Evolutionary conservation across 2,329 filamentous ascomycete genomes (phyloP).

Genomic region (Intubia oerlemansii): DNA sequence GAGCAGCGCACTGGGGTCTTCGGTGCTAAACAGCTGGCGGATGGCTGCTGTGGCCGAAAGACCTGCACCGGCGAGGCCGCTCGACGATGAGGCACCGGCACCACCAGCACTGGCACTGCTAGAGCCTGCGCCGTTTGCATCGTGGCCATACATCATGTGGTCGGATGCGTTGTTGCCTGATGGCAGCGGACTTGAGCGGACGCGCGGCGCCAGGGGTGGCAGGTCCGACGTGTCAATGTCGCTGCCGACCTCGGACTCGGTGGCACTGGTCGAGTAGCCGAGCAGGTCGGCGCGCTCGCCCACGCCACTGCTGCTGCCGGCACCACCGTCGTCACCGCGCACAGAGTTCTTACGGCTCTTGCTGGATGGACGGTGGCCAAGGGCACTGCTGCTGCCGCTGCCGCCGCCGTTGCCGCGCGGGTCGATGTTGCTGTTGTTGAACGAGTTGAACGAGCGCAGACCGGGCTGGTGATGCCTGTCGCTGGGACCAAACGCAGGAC

Average conservation of each 20-base stretch:
- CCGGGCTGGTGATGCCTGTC: too few species aligned
- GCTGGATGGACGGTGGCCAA: constrained; percentile 25
- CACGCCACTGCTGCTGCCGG: constrained; percentile 18
- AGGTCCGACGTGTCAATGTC: constrained; percentile 47
- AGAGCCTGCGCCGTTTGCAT: constrained; percentile 9
- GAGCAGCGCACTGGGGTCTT: constrained; percentile 81
- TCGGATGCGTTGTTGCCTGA: too few species aligned
- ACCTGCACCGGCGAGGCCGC: constrained; percentile 10
- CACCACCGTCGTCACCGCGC: constrained; percentile 6
- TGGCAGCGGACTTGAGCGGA: constrained; percentile 18
- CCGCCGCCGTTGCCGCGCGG: too few species aligned
- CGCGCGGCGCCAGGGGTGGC: constrained; percentile 33
- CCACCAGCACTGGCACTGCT: constrained; percentile 11
- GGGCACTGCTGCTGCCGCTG: constrained; percentile 1
- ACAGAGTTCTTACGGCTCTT: constrained; percentile 29
- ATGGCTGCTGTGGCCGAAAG: constrained; percentile 60
- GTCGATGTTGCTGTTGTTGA: constrained; percentile 6
- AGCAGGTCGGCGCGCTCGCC: constrained; percentile 35
- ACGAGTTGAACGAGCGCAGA: constrained; percentile 25
- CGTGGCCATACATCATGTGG: constrained; percentile 2
- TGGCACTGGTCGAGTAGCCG: constrained; percentile 21
- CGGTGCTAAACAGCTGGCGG: constrained; percentile 59
- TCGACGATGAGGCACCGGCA: constrained; percentile 2
- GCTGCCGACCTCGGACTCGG: constrained; percentile 37
- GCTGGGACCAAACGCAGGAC: too few species aligned